Base-by-base conservation (phyloP, 352 stramenopile genomes). In the Halophytophthora batemanensis region DNA sequence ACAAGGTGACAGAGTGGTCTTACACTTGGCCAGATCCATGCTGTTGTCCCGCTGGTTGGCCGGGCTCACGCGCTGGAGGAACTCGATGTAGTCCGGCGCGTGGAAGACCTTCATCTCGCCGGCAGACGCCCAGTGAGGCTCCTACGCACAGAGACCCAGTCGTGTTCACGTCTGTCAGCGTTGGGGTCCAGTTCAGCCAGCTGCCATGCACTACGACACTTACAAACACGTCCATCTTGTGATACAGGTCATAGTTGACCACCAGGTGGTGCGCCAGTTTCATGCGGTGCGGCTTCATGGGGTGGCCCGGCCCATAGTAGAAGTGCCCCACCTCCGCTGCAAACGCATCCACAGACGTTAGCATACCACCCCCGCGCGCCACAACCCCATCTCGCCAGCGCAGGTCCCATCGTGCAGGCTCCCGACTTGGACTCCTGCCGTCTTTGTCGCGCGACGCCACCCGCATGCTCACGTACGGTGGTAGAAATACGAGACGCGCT, bases 181-280 rank as follows among this genome's bases (percentile, higher is more conserved):
- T 53, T 3, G 49, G 18, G 34, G 28, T 2, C 33, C 13, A n/a
- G 33, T 22, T 10, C 31, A 38, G 2, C 23, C 15, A 1, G 5
- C 19, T 19, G 2, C 31, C 38, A 21, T 21, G 21, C 2, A 38
- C 23, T 1, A 47, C 2, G 13, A n/a, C 28, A 40, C 50, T 50
- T 77, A 95, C 83, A 80, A 98, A 99, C 35, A 98, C 96, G 57
- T 99, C 96, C 95, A 99, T 98, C 71, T 99, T 96, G 42, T 91
- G 89, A 71, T 99, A 99, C 18, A 99, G 69, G 23, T 97, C 96
- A 71, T 99, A 99, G 38, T 90, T 90, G n/a, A 99, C 76, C 34
- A 99, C 88, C 2, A 99, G 81, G 62, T 99, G 95, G 74, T 99
- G 97, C 40, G 97, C 86, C 59, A 99, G 71, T 77, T 98, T 98